Evolutionary conservation across 257 asterid genomes (phyloP).

Genomic region (Paraleonurus japonicus): DNA sequence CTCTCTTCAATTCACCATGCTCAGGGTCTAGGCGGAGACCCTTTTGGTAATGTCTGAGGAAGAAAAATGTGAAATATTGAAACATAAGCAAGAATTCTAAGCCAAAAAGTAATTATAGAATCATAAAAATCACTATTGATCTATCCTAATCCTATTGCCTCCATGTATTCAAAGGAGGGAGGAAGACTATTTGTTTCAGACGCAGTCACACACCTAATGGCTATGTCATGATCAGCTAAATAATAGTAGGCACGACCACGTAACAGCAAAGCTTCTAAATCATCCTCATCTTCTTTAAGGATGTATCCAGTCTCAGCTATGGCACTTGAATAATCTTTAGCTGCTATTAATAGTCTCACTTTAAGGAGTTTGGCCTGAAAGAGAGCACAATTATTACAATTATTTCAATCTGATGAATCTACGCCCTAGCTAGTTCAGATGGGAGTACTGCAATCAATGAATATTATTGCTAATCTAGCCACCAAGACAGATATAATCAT

Average conservation of each 20-base stretch:
- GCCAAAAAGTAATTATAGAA: background rate
- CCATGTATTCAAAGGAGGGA: background rate
- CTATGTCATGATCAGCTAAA: constrained; percentile 92
- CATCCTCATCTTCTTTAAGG: constrained; percentile 83
- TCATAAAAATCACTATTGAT: background rate
- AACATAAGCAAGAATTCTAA: background rate
- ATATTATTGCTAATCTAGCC: background rate
- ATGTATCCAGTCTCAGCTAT: constrained; percentile 80
- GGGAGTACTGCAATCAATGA: background rate
- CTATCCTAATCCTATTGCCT: background rate
- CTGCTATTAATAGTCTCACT: constrained; percentile 60
- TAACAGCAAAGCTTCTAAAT: constrained; percentile 77
- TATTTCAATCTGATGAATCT: constrained; percentile 6
- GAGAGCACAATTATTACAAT: constrained; percentile 2
- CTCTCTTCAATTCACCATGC: constrained; percentile 84
- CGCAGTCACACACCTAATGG: constrained; percentile 51
- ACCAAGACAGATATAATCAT: constrained; percentile 11
- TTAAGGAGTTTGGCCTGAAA: constrained; percentile 84
- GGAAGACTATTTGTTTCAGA: background rate
- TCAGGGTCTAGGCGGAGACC: constrained; percentile 96
- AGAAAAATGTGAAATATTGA: constrained; percentile 10
- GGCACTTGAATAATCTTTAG: constrained; percentile 74
- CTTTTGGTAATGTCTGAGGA: constrained; percentile 79
- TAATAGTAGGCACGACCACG: constrained; percentile 96
- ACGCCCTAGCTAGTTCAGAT: background rate